These are phyloP conservation scores for Populus hybrid DNA, from an alignment of 441 rosid genomes.

Conservation along the genomic window DNA sequence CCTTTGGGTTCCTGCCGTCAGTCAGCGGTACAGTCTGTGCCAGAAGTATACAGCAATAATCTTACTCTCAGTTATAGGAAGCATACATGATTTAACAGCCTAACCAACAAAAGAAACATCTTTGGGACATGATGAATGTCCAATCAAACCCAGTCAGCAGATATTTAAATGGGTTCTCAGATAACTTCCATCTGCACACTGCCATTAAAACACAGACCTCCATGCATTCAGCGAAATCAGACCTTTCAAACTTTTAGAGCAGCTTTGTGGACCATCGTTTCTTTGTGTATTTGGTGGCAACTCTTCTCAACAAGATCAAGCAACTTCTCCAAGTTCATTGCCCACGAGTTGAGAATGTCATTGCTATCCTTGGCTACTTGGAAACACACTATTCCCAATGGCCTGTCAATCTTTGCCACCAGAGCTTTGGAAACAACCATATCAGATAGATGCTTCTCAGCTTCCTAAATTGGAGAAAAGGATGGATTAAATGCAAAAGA, in stretches of 20 bases:
- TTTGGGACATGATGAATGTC: conserved; percentile 10
- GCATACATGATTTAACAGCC: conserved; percentile 6
- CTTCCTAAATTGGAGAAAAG: conserved; percentile 51
- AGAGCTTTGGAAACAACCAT: conserved; percentile 98
- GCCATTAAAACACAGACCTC: conserved; percentile 15
- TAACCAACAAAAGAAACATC: conserved; percentile 12
- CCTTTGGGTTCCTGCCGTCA: conserved; percentile 14
- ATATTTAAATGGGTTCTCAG: neutral
- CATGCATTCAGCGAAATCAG: neutral
- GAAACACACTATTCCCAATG: conserved; percentile 79
- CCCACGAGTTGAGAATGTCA: conserved; percentile 92
- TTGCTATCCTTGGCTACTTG: conserved; percentile 88
- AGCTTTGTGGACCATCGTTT: conserved; percentile 98
- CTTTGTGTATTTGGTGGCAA: conserved; percentile 99
- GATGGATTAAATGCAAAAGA: neutral
- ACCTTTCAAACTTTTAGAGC: conserved; percentile 60
- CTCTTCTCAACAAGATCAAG: conserved; percentile 98
- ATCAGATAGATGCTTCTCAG: conserved; percentile 97
- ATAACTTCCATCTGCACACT: neutral
- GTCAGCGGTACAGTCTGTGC: conserved; percentile 21
- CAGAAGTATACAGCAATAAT: conserved; percentile 29
- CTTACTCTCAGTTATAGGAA: conserved; percentile 18
- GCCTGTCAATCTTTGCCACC: too few species aligned
- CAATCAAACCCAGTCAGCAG: neutral
- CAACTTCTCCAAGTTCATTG: conserved; percentile 88